Evolutionary conservation across 495 filamentous ascomycete species (phyloP), one percentile per base, ranked within the genome.

Genomic region (Tuber umbilicatum): DNA sequence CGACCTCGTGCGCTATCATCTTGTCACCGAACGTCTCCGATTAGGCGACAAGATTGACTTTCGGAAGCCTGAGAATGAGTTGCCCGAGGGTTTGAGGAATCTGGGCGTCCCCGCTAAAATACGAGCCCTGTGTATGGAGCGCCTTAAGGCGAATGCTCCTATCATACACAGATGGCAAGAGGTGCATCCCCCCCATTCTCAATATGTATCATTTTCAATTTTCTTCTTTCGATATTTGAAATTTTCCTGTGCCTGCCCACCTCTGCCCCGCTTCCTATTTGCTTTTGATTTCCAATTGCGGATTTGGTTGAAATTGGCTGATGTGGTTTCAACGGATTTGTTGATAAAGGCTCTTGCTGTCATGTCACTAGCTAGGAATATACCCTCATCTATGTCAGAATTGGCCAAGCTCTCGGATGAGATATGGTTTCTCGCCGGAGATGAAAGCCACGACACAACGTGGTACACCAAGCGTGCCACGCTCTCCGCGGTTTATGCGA

Each of bases 401-500:
- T 88, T 99, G 19, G 89, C 91, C 43, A 84, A 87, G 55, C 89
- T 99, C 2, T 87, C 91, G 10, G 93, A 95, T 83, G 95, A 99
- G 84, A 94, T 99, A 41, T 89, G 90, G 83, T 91, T 87, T 78
- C 89, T 97, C 3, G 89, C 96, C 0, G 93, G 93, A 64, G 96
- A 97, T 82, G 84, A 84, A 6, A 88, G 89, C 21, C 91, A 97
- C 76, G 94, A 97, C 81, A 87, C 89, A 0, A 88, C 87, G 17
- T 98, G 95, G 95, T 99, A 98, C 82, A 92, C 93, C 73, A 95
- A 95, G 83, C 90, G 95, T 9, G 88, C 90, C 9, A 89, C 89
- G 2, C 85, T 98, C 7, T 88, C 91, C 5, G 86, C 89, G 17
- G 89, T 97, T 78, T 99, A 98, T 82, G 91, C 93, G 38, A 91